These are phyloP conservation scores for Agrocybe praecox DNA, from an alignment of 768 basidiomycete genomes.

Conservation along the genomic window DNA sequence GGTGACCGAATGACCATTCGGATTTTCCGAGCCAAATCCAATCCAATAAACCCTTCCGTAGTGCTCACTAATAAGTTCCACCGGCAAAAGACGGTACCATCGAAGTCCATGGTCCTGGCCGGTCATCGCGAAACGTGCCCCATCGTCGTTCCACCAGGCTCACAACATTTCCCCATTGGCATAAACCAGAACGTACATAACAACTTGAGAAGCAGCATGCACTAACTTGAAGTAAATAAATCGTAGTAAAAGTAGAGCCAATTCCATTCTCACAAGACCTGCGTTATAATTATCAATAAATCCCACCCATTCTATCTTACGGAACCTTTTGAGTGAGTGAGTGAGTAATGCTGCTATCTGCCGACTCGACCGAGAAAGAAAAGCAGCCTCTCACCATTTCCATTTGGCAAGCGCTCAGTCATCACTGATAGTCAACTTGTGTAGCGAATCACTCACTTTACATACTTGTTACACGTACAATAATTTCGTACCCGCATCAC, in stretches of 20 bases:
- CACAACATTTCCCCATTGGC: constrained; percentile 14
- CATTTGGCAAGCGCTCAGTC: background rate
- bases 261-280: background rate
- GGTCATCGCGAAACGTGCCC: background rate
- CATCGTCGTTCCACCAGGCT: constrained; percentile 12
- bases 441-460: too few species aligned
- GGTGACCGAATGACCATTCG: too few species aligned
- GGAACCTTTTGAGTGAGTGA: too few species aligned
- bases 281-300: constrained; percentile 9
- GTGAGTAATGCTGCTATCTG: too few species aligned
- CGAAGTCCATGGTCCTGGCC: background rate
- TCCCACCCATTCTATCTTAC: background rate
- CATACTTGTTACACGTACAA: too few species aligned
- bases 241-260: background rate
- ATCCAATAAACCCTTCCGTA: too few species aligned
- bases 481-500: too few species aligned
- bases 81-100: too few species aligned
- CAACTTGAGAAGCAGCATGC: background rate
- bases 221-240: background rate
- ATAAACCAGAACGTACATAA: constrained; percentile 1
- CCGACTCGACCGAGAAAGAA: constrained; percentile 3
- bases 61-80: too few species aligned
- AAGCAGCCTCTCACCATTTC: background rate
- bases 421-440: too few species aligned
- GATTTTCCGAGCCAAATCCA: too few species aligned